Conservation (phyloP, 2,329 filamentous ascomycete genomes). For the Graphilbum fragrans region DNA sequence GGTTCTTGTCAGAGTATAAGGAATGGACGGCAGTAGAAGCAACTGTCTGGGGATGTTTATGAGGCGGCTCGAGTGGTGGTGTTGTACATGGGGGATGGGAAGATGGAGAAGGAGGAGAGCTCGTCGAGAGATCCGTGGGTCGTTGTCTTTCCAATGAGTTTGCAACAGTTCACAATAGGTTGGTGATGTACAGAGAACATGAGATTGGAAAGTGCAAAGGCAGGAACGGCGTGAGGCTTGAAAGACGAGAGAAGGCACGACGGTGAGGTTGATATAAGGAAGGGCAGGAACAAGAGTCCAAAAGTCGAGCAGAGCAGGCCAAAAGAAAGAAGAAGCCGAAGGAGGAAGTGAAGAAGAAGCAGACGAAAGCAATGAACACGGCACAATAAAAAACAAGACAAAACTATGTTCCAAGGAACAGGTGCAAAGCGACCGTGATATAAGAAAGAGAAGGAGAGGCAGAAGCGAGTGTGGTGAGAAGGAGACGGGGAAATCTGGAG, state of each 20-base stretch:
- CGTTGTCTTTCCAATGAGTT: too few species aligned
- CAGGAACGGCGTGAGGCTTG: not conserved
- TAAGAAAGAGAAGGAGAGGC: conserved; percentile 15
- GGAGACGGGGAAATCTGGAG: conserved; percentile 22
- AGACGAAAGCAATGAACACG: conserved; percentile 6
- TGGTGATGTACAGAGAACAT: too few species aligned
- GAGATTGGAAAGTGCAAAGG: conserved; percentile 2
- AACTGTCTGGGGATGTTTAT: conserved; percentile 16
- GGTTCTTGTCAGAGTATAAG: conserved; percentile 14
- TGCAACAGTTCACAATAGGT: not conserved
- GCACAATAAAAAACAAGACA: conserved; percentile 25
- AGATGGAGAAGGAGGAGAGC: not conserved
- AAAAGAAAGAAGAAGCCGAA: conserved; percentile 22
- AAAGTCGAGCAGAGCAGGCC: conserved; percentile 32
- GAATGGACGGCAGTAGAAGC: conserved; percentile 25
- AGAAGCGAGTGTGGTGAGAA: conserved; percentile 26
- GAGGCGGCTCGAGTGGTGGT: conserved; percentile 15
- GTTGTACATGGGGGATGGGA: conserved; percentile 19
- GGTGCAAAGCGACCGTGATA: conserved; percentile 33
- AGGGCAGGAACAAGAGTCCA: conserved; percentile 31
- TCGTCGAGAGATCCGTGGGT: conserved; percentile 3
- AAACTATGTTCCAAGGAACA: conserved; percentile 23
- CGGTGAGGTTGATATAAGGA: conserved; percentile 22
- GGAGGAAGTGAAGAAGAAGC: conserved; percentile 15
- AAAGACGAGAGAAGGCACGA: not conserved